Percentiles rank a stretch among this genome's conserved stretches.
Evolutionary conservation across 106 monocot genomes (phyloP).

Genomic region (Acanthochlamys bracteata): DNA sequence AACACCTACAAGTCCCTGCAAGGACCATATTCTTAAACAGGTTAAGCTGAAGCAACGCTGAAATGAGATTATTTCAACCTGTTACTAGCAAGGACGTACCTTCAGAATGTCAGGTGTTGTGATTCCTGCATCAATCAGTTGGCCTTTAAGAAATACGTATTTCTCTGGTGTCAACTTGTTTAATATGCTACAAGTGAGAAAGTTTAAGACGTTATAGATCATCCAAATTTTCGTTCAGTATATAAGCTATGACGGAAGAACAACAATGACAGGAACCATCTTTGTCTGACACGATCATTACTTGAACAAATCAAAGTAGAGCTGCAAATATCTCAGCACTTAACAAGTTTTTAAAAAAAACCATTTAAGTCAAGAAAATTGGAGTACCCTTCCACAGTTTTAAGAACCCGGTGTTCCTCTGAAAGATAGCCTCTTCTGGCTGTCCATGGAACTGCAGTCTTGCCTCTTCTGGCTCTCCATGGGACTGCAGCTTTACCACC

Average conservation of each 20-base stretch:
- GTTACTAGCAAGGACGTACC: conserved; percentile 19
- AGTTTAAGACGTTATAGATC: no score
- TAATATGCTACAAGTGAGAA: conserved; percentile 57
- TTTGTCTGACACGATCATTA: no score
- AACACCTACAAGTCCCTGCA: conserved; percentile 40
- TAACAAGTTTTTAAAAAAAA: no score
- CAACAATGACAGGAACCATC: no score
- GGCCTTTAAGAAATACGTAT: conserved; percentile 76
- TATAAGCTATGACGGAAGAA: no score
- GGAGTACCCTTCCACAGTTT: conserved; percentile 91
- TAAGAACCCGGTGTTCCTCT: conserved; percentile 76
- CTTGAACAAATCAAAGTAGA: no score
- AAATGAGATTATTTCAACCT: no score
- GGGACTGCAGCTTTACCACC: conserved; percentile 22
- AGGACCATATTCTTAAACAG: background rate
- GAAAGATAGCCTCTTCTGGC: conserved; percentile 57
- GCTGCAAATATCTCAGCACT: no score
- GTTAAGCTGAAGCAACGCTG: no score
- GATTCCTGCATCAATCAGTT: conserved; percentile 65
- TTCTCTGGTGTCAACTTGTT: conserved; percentile 84
- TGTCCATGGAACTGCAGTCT: conserved; percentile 97
- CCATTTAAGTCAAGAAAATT: background rate
- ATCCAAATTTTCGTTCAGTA: no score
- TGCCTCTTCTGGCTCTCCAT: conserved; percentile 44
- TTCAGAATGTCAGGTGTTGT: conserved; percentile 63